Evolutionary conservation across 495 filamentous ascomycete genomes (phyloP), one percentile per base, ranked within the genome.

Genomic region (Daldinia decipiens): DNA sequence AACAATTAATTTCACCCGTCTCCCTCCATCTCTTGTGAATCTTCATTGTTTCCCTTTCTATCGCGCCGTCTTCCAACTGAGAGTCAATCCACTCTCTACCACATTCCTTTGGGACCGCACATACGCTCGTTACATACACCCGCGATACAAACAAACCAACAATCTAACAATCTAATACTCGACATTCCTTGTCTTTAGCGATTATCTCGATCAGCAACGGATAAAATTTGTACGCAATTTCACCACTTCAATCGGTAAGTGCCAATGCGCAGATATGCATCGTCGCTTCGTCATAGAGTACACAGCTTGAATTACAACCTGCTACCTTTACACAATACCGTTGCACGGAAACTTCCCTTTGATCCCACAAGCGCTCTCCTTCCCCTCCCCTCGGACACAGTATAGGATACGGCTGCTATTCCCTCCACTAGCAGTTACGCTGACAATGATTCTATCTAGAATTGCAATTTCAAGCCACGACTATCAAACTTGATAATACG

Each of bases 81-180:
- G 84, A 83, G 82, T 79, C 71, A 66, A 34, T 64, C 38, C 72
- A 59, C 82, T 85, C 84, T 87, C 85, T 83, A 82, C 78, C 82
- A 87, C 85, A 84, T 84, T 87, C 85, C 65, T 87, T 87, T 86
- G 83, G 85, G 84, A 84, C 75, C 64, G 57, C 70, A 61, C 47
- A 60, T 45, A 73, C 70, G 62, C 58, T 73, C 70, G 70, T 72
- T 68, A 73, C 70, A 56, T 43, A 60, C 45, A 51, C 60, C 51
- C 51, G 64, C 70, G 65, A 62, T 55, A 39, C 43, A 56, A 76
- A 71, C 24, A 59, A 71, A 67, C 36, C 36, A 57, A 72, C 61
- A 56, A 56, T 6, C 0, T 32, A 29, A 32, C 40, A 64, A 55
- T 66, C 29, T 27, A 67, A 72, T 51, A 69, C 47, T 51, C 36